Evolutionary conservation across 768 basidiomycete genomes (phyloP).

Genomic region (Leccinum broughii): DNA sequence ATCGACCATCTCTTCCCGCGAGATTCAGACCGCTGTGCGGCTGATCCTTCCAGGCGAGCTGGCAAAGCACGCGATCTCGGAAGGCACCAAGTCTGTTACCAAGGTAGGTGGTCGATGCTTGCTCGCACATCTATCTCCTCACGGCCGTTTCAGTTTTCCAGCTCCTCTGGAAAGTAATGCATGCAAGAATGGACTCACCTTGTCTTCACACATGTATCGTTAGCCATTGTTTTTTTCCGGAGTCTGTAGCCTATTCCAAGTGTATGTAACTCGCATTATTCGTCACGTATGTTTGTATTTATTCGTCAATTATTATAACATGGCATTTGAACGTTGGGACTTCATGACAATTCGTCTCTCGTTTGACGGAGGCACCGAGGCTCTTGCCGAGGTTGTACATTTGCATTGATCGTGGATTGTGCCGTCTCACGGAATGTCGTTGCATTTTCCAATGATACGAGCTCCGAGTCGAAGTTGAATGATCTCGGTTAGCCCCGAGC

Average conservation of each 20-base stretch:
- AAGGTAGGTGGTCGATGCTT: slow-evolving; percentile 48
- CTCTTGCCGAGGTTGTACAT: neutral
- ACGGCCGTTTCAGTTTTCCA: slow-evolving; percentile 58
- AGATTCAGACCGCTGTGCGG: slow-evolving; percentile 96
- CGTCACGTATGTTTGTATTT: slow-evolving; percentile 15
- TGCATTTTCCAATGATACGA: neutral
- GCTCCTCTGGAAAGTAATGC: slow-evolving; percentile 63
- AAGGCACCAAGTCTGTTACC: slow-evolving; percentile 92
- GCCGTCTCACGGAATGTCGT: neutral
- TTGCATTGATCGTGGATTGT: too few species aligned
- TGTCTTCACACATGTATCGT: slow-evolving; percentile 26
- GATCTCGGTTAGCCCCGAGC: neutral
- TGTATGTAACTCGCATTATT: slow-evolving; percentile 24
- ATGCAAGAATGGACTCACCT: neutral
- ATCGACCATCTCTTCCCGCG: slow-evolving; percentile 97
- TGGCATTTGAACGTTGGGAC: neutral
- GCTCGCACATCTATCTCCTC: slow-evolving; percentile 1
- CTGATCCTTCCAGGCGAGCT: slow-evolving; percentile 96
- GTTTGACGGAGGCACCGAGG: neutral
- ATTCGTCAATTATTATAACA: neutral
- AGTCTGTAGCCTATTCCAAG: slow-evolving; percentile 15
- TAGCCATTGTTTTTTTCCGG: slow-evolving; percentile 26
- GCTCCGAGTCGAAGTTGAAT: too few species aligned
- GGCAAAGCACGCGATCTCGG: slow-evolving; percentile 72
- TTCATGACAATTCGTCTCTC: neutral